Evolutionary conservation across 1,284 basidiomycete genomes (phyloP), one percentile per base, ranked within the genome.

Genomic region (Fomitopsis schrenkii): DNA sequence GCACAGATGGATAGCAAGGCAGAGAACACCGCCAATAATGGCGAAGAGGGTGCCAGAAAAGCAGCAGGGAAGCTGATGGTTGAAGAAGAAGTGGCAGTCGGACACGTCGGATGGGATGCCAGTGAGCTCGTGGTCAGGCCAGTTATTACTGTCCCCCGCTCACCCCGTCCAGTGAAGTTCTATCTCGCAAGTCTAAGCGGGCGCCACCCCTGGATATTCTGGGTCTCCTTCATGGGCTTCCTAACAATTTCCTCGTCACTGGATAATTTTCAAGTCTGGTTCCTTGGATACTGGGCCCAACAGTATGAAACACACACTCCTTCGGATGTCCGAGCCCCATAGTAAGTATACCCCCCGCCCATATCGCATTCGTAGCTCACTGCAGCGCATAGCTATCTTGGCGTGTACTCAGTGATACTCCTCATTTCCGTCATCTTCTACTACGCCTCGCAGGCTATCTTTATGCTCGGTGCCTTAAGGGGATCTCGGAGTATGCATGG

Each of bases 401-500:
- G 72, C 4, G 66, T 80, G 0, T 84, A 84, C 65, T 65, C 75
- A n/a, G 59, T 72, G 12, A 72, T 79, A 55, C 71, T 83, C 33
- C 6, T 75, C 1, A 28, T 67, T 6, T 68, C 68, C 14, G 65
- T 76, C 40, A 44, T 65, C 5, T 41, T 70, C 3, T 76, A 74
- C 55, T 65, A 69, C 22, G 55, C 66, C n/a, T 70, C 68, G 3
- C 69, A 74, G 28, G 63, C 71, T 3, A 66, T 75, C 26, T 80
- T 74, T 68, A 71, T 82, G 30, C 69, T 74, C 36, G 81, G 81
- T 10, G 71, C 76, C 45, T 63, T 76, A 66, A 76, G 79, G 50
- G 88, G 88, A 2, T 86, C 86, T 2, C 76, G 79, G 59, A 72
- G 70, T n/a, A 79, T 91, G 8, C 90, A 91, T 66, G 68, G 74